Evolutionary conservation across 495 filamentous ascomycete genomes (phyloP).

Genomic region (Tuber borchii): DNA sequence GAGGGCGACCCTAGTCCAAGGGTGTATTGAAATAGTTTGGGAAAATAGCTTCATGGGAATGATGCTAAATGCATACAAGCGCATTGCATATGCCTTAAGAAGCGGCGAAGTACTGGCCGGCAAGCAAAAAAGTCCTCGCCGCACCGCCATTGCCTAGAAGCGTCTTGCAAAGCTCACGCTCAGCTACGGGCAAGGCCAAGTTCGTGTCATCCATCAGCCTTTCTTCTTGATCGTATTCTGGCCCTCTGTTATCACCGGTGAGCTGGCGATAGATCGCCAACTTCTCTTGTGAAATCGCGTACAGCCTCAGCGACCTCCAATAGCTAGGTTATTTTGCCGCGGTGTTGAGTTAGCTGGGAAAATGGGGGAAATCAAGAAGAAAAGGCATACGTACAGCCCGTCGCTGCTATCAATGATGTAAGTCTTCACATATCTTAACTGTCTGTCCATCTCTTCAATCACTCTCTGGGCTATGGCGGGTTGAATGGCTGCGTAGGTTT

Average conservation of each 20-base stretch:
- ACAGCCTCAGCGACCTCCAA: conserved; percentile 30
- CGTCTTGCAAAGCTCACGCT: conserved; percentile 32
- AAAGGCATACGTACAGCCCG: conserved; percentile 27
- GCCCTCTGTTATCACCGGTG: conserved; percentile 28
- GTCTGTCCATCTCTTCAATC: conserved; percentile 24
- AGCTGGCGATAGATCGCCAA: conserved; percentile 25
- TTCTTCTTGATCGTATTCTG: conserved; percentile 22
- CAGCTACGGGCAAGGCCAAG: conserved; percentile 22
- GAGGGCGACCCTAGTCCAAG: not conserved
- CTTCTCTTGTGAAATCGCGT: conserved; percentile 23
- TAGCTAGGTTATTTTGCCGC: conserved; percentile 9
- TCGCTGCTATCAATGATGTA: conserved; percentile 34
- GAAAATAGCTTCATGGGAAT: not conserved
- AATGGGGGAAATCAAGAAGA: not conserved
- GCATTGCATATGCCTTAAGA: not conserved
- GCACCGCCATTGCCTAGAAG: conserved; percentile 31
- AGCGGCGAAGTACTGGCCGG: conserved; percentile 5
- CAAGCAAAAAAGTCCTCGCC: conserved; percentile 34
- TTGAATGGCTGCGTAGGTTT: conserved; percentile 20
- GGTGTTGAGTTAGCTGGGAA: not conserved
- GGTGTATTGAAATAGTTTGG: not conserved
- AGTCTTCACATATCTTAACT: conserved; percentile 27
- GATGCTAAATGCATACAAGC: not conserved
- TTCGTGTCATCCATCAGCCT: conserved; percentile 27
- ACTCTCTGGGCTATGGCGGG: conserved; percentile 15